Percentiles rank a stretch among this genome's conserved stretches.
Evolutionary conservation across 257 asterid species (phyloP).

Genomic region (Salvia rosmarinus): DNA sequence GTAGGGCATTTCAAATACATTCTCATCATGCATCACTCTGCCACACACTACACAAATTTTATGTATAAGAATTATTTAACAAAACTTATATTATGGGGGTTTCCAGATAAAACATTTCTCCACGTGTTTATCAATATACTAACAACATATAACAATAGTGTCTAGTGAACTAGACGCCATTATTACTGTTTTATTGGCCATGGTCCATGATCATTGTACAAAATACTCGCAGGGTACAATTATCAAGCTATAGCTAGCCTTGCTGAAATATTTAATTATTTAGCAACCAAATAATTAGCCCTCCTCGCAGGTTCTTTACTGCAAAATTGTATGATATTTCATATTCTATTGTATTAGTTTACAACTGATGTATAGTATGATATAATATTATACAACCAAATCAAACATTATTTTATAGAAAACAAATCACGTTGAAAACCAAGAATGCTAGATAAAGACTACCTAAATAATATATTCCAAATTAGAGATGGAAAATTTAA

Average conservation of each 20-base stretch:
- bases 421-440: neutral
- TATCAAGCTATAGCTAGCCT: constrained; percentile 19
- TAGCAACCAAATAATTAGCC: constrained; percentile 8
- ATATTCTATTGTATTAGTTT: neutral
- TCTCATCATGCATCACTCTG: neutral
- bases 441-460: too few relatives aligned
- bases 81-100: neutral
- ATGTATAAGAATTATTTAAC: neutral
- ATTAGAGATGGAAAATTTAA: neutral
- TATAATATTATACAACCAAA: neutral
- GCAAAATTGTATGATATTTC: neutral
- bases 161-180: neutral
- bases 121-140: neutral
- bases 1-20: constrained; percentile 21
- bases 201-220: constrained; percentile 1
- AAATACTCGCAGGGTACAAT: constrained; percentile 12
- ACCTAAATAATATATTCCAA: too few relatives aligned
- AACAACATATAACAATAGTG: neutral
- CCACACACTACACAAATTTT: neutral
- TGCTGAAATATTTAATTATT: neutral
- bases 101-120: too few relatives aligned
- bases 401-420: neutral
- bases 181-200: neutral
- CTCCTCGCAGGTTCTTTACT: constrained; percentile 11
- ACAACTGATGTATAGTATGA: neutral